phyloP scores from a whole-genome alignment of 257 asterid species.

The Solanum bukasovii region DNA sequence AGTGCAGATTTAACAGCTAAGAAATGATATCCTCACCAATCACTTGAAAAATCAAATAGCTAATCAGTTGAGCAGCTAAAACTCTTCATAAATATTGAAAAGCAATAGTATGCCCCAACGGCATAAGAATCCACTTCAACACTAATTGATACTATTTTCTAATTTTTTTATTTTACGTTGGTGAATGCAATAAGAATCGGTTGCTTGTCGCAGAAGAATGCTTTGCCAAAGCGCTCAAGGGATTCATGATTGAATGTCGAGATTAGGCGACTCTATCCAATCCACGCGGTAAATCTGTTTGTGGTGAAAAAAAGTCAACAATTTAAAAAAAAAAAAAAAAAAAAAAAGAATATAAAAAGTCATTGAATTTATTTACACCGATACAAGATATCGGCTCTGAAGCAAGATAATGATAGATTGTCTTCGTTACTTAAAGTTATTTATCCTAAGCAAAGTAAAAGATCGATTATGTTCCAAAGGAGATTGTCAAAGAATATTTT shows the following conservation, averaged over 20 bases:
- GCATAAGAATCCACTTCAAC: neutral
- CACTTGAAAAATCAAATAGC: neutral
- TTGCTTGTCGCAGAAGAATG: neutral
- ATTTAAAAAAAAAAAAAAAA: rapidly evolving
- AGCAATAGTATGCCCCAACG: neutral
- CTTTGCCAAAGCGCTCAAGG: neutral
- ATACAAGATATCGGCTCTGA: no score
- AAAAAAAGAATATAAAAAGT: no score
- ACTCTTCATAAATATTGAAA: neutral
- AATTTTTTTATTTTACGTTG: neutral
- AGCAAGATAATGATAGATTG: neutral
- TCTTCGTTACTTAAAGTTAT: neutral
- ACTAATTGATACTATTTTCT: neutral
- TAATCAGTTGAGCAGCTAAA: neutral
- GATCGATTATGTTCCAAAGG: neutral
- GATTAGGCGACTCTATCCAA: neutral
- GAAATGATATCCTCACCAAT: neutral
- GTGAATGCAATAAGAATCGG: neutral
- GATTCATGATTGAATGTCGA: neutral
- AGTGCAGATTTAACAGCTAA: neutral
- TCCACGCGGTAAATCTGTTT: neutral
- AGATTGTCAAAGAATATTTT: neutral
- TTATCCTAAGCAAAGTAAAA: neutral
- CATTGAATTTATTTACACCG: no score
- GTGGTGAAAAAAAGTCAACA: no score